Conservation (phyloP, 768 basidiomycete species). For the Trametes sanguinea region DNA sequence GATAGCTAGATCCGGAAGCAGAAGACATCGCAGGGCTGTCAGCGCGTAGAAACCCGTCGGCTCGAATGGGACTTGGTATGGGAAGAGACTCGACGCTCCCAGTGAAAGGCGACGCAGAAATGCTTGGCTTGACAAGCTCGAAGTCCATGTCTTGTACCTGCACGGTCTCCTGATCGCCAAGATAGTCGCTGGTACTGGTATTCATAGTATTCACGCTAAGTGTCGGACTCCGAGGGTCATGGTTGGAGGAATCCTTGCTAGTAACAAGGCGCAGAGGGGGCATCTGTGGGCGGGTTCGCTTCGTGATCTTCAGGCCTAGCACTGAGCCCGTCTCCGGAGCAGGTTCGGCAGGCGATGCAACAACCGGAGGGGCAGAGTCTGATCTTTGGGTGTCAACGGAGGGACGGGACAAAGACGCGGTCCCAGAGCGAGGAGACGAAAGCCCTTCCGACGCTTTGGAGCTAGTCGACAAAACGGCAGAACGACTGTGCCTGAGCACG, state of each 20-base stretch:
- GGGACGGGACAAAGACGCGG: slow-evolving; percentile 18
- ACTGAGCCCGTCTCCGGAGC: slow-evolving; percentile 39
- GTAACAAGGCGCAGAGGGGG: slow-evolving; percentile 19
- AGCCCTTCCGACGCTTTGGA: slow-evolving; percentile 12
- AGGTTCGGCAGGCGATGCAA: slow-evolving; percentile 42
- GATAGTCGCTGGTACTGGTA: slow-evolving; percentile 20
- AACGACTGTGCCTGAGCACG: slow-evolving; percentile 25
- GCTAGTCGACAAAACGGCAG: slow-evolving; percentile 18
- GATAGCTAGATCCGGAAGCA: slow-evolving; percentile 25
- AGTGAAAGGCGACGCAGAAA: slow-evolving; percentile 35
- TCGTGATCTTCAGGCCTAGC: slow-evolving; percentile 16
- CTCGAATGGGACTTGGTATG: slow-evolving; percentile 25
- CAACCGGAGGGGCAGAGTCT: slow-evolving; percentile 37
- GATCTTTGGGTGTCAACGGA: slow-evolving; percentile 19
- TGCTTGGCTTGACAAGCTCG: slow-evolving; percentile 68
- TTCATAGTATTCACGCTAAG: slow-evolving; percentile 21
- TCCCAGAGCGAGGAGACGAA: slow-evolving; percentile 16
- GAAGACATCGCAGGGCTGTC: slow-evolving; percentile 36
- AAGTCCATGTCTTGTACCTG: slow-evolving; percentile 85
- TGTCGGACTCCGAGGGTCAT: slow-evolving; percentile 36
- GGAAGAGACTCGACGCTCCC: slow-evolving; percentile 23
- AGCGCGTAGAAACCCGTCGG: slow-evolving; percentile 29
- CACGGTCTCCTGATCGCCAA: slow-evolving; percentile 52
- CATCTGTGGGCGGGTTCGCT: slow-evolving; percentile 6
- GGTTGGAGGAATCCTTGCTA: slow-evolving; percentile 20